Percentiles rank a stretch among this genome's conserved stretches.
Evolutionary conservation across 2,329 filamentous ascomycete genomes (phyloP).

Genomic region (Talaromyces verruculosus): DNA sequence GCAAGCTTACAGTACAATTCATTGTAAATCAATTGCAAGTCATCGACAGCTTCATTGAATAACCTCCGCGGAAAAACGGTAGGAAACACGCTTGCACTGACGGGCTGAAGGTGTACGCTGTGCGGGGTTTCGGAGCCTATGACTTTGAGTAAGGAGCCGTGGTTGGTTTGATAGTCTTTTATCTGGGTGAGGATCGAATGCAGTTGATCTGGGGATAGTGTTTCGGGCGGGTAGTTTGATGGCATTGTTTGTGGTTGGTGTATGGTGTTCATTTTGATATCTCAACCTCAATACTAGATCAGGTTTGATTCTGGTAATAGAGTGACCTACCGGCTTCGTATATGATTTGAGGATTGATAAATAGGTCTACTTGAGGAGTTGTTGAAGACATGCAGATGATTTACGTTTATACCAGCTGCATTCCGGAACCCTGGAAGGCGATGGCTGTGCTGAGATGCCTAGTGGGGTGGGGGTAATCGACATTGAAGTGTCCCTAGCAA

Average conservation of each 20-base stretch:
- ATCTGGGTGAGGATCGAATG: slow-evolving; percentile 33
- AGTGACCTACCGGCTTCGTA: too few species aligned
- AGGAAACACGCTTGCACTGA: slow-evolving; percentile 39
- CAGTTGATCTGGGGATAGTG: slow-evolving; percentile 41
- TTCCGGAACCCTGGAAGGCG: too few species aligned
- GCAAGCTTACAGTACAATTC: slow-evolving; percentile 55
- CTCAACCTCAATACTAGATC: background rate
- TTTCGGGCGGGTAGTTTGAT: slow-evolving; percentile 27
- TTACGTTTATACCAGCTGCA: too few species aligned
- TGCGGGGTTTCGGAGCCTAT: slow-evolving; percentile 30
- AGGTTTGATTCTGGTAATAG: too few species aligned
- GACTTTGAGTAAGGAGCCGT: slow-evolving; percentile 43
- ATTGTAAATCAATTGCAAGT: slow-evolving; percentile 61
- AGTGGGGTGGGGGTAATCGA: too few species aligned
- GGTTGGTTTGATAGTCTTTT: slow-evolving; percentile 46
- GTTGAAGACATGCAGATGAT: too few species aligned
- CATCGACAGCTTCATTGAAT: slow-evolving; percentile 47
- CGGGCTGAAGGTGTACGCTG: slow-evolving; percentile 32
- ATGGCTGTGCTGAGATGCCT: too few species aligned
- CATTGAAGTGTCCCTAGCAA: too few species aligned
- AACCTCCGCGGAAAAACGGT: slow-evolving; percentile 34
- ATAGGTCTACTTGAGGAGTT: too few species aligned
- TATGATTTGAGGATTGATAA: too few species aligned
- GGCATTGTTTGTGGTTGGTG: background rate
- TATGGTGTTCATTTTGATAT: background rate